These are phyloP conservation scores for Citrus unshiu DNA, from an alignment of 345 rosid species.

Conservation along the genomic window DNA sequence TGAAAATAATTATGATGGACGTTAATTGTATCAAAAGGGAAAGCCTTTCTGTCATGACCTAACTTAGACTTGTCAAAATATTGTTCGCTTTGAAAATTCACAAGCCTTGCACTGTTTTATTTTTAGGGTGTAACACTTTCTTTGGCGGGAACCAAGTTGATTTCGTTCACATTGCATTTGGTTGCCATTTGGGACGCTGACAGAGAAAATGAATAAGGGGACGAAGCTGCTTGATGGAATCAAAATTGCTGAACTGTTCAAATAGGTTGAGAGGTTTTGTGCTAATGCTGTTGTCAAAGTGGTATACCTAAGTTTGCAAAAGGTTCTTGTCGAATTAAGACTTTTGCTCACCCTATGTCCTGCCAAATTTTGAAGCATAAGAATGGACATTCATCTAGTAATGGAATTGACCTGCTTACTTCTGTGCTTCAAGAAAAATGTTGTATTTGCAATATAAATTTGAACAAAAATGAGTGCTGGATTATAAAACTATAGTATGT, in stretches of 20 bases:
- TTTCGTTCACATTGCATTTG: conserved; percentile 59
- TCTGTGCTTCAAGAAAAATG: background rate
- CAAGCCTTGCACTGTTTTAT: no score
- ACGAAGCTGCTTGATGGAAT: conserved; percentile 34
- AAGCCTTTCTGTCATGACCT: conserved; percentile 16
- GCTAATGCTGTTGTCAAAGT: conserved; percentile 49
- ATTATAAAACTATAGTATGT: no score
- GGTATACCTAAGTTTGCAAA: conserved; percentile 53
- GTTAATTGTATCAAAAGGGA: conserved; percentile 49
- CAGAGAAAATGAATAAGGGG: conserved; percentile 26
- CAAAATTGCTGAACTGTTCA: conserved; percentile 36
- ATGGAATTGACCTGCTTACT: background rate
- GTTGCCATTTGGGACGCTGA: conserved; percentile 49
- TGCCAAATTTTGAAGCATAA: background rate
- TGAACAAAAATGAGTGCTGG: background rate
- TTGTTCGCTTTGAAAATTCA: rapidly evolving
- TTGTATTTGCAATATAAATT: background rate
- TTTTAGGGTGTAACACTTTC: background rate
- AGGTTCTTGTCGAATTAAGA: conserved; percentile 18
- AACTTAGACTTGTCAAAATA: no score
- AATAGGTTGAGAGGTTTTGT: conserved; percentile 54
- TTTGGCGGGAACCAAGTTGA: conserved; percentile 68
- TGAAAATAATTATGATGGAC: background rate
- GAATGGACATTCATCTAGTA: background rate
- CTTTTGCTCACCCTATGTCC: conserved; percentile 9